Conservation (phyloP, 2,329 filamentous ascomycete species). For the Hypoxylon sp. region DNA sequence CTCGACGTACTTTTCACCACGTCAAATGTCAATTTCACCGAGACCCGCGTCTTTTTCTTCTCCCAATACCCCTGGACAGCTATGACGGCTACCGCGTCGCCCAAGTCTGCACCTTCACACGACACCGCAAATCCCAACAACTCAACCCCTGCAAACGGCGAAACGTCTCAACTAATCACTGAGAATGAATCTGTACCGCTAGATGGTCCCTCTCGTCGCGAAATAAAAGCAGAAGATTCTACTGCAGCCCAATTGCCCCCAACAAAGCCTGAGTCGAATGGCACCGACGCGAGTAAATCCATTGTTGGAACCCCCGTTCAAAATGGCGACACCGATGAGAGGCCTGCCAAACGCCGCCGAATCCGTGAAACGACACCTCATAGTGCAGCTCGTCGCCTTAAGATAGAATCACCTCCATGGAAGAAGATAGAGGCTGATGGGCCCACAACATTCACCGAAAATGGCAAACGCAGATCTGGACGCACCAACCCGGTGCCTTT, state of each 20-base stretch:
- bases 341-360: constrained; percentile 76
- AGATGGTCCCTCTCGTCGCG: constrained; percentile 38
- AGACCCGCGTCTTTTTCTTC: constrained; percentile 66
- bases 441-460: constrained; percentile 85
- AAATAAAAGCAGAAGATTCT: constrained; percentile 43
- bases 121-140: constrained; percentile 41
- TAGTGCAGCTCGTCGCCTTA: constrained; percentile 55
- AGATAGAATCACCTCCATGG: constrained; percentile 89
- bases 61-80: constrained; percentile 60
- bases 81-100: constrained; percentile 74
- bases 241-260: constrained; percentile 18
- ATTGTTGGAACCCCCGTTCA: constrained; percentile 50
- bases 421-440: constrained; percentile 88
- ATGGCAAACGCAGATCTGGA: constrained; percentile 77
- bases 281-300: constrained; percentile 30
- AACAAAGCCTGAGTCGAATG: constrained; percentile 40
- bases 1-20: constrained; percentile 69
- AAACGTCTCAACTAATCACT: constrained; percentile 45
- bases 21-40: constrained; percentile 72
- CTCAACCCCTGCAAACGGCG: constrained; percentile 44
- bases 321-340: constrained; percentile 59
- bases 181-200: constrained; percentile 10
- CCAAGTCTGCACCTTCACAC: constrained; percentile 61
- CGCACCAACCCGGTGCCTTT: constrained; percentile 72
- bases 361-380: constrained; percentile 64